Percentiles rank a stretch among this genome's conserved stretches.
phyloP scores from a whole-genome alignment of 495 filamentous ascomycete genomes.

The Neurospora sp. region DNA sequence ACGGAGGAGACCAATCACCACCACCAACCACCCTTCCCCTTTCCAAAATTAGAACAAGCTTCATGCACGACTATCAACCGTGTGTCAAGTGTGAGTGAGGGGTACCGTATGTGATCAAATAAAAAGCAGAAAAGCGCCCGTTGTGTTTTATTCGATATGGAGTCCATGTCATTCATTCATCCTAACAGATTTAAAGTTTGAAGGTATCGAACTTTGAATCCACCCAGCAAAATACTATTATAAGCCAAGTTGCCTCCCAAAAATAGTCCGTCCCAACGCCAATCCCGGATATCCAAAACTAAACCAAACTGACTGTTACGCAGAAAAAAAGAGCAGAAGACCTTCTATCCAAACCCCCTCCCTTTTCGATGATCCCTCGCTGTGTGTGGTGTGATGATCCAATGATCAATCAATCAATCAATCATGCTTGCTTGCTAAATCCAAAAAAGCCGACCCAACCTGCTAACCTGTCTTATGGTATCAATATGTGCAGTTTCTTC shows the following conservation, averaged over 20 bases:
- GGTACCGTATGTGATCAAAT: not conserved
- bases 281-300: not conserved
- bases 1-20: not conserved
- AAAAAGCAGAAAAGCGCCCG: not conserved
- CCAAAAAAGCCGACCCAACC: not conserved
- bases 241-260: not conserved
- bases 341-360: not conserved
- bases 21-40: not conserved
- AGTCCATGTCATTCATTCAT: not conserved
- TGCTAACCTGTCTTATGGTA: not conserved
- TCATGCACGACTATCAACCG: not conserved
- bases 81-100: not conserved
- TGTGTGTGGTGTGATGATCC: not conserved
- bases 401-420: not conserved
- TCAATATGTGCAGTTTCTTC: not conserved
- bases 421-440: not conserved
- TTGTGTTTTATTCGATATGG: not conserved
- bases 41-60: not conserved
- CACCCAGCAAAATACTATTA: too few relatives aligned
- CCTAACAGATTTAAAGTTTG: not conserved
- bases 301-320: not conserved
- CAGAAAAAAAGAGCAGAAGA: not conserved
- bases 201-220: not conserved
- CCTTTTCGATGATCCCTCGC: not conserved
- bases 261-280: not conserved